Conservation (phyloP, 1,139 yeast genomes). For the Sugiyamaella sp. region DNA sequence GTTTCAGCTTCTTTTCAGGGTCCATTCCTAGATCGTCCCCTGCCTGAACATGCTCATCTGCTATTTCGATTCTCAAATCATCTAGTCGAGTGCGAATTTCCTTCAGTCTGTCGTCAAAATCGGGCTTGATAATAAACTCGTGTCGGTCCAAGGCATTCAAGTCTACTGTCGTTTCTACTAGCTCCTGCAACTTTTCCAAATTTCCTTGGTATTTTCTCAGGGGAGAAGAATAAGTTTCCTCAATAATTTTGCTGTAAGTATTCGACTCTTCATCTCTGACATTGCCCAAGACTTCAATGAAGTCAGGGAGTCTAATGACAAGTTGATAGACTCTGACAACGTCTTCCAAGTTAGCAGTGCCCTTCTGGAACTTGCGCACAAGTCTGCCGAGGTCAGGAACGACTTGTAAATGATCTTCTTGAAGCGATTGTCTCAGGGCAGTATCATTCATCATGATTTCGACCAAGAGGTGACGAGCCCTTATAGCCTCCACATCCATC, state of each 20-base stretch:
- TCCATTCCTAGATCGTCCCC: conserved; percentile 81
- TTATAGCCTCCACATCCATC: conserved; percentile 61
- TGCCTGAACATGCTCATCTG: conserved; percentile 60
- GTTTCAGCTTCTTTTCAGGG: conserved; percentile 80
- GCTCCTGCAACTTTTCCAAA: conserved; percentile 71
- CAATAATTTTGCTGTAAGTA: conserved; percentile 45
- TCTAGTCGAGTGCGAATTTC: conserved; percentile 62
- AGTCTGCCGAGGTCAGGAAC: conserved; percentile 85
- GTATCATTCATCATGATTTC: conserved; percentile 67
- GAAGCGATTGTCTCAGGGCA: conserved; percentile 63
- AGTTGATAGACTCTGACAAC: conserved; percentile 89
- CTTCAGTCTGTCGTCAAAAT: conserved; percentile 77
- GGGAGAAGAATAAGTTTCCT: conserved; percentile 60
- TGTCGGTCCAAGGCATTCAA: conserved; percentile 74
- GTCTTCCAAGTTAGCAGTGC: conserved; percentile 69
- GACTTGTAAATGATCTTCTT: conserved; percentile 65
- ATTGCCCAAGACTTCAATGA: conserved; percentile 55
- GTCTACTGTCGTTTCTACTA: conserved; percentile 92
- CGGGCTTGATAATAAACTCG: conserved; percentile 85
- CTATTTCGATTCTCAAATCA: conserved; percentile 57
- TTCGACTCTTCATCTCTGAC: conserved; percentile 30
- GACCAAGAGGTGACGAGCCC: conserved; percentile 72
- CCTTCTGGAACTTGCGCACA: conserved; percentile 62
- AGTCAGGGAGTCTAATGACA: conserved; percentile 67
- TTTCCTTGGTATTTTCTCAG: conserved; percentile 53